A percentile compares a stretch with the other conserved stretches of the same genome.
Evolutionary conservation across 1,139 yeast genomes (phyloP).

Genomic region (Candida neerlandica): DNA sequence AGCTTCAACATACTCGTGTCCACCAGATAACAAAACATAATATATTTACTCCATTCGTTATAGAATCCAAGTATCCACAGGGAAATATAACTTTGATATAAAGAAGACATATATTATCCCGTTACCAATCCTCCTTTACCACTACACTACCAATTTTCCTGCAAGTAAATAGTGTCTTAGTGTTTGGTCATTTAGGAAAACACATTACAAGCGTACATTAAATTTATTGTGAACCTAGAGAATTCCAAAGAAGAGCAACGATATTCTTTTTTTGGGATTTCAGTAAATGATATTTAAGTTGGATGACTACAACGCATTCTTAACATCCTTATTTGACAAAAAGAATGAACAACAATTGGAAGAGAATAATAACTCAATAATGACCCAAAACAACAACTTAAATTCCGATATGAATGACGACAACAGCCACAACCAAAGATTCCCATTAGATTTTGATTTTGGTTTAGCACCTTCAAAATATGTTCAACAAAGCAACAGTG

Average conservation of each 20-base stretch:
- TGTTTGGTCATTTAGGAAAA: no score
- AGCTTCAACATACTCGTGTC: background rate
- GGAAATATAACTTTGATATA: background rate
- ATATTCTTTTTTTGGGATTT: background rate
- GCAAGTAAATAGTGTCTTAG: no score
- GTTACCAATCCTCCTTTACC: no score
- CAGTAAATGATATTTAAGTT: conserved; percentile 30
- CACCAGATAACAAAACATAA: background rate
- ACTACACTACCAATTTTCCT: no score
- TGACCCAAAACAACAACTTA: conserved; percentile 1
- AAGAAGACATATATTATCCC: background rate
- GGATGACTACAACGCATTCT: conserved; percentile 36
- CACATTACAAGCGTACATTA: background rate
- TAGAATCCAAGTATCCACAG: background rate
- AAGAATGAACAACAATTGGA: conserved; percentile 14
- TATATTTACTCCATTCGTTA: background rate
- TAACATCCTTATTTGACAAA: conserved; percentile 31
- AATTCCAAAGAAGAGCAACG: background rate
- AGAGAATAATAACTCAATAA: conserved; percentile 3
- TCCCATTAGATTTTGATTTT: conserved; percentile 37
- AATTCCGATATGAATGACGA: conserved; percentile 1
- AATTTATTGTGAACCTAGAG: background rate
- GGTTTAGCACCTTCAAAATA: conserved; percentile 22
- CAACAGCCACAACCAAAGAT: conserved; percentile 8
- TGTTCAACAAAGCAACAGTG: conserved; percentile 1